These are phyloP conservation scores for Alternaria sp. DNA, from an alignment of 2,329 filamentous ascomycete genomes.

Conservation along the genomic window DNA sequence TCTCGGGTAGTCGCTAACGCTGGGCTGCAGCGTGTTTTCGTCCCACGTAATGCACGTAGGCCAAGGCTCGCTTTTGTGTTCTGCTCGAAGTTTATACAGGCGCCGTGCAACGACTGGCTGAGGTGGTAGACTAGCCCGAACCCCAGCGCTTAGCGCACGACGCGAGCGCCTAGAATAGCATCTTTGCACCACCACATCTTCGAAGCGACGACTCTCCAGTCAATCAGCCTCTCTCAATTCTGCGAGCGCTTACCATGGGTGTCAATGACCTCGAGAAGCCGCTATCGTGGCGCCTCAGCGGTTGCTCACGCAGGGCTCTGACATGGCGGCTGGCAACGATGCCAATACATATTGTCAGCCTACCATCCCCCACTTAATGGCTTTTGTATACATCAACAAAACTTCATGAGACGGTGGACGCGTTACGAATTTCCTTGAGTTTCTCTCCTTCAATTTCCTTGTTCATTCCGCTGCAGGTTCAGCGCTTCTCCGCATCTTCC, in stretches of 20 bases:
- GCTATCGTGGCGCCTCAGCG: conserved; percentile 45
- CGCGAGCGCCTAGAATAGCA: conserved; percentile 41
- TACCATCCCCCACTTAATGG: conserved; percentile 33
- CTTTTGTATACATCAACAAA: conserved; percentile 35
- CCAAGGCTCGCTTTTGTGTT: conserved; percentile 40
- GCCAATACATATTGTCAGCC: conserved; percentile 46
- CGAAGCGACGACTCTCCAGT: conserved; percentile 30
- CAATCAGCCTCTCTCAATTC: conserved; percentile 23
- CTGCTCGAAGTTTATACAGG: conserved; percentile 28
- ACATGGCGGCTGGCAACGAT: conserved; percentile 37
- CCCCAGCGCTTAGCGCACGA: conserved; percentile 40
- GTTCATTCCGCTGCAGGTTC: conserved; percentile 43
- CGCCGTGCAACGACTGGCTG: conserved; percentile 28
- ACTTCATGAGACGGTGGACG: conserved; percentile 43
- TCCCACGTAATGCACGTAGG: conserved; percentile 35
- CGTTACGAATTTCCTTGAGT: conserved; percentile 47
- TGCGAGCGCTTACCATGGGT: conserved; percentile 44
- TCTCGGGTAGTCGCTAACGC: conserved; percentile 5
- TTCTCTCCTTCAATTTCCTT: conserved; percentile 46
- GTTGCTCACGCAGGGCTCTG: conserved; percentile 39
- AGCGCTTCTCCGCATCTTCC: conserved; percentile 37
- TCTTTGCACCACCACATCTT: conserved; percentile 37
- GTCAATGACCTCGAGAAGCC: conserved; percentile 33
- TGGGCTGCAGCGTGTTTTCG: conserved; percentile 20
- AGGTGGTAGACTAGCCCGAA: conserved; percentile 25